Base-by-base conservation (phyloP, 2,329 filamentous ascomycete genomes). In the Paraphaeosphaeria sporulosa region DNA sequence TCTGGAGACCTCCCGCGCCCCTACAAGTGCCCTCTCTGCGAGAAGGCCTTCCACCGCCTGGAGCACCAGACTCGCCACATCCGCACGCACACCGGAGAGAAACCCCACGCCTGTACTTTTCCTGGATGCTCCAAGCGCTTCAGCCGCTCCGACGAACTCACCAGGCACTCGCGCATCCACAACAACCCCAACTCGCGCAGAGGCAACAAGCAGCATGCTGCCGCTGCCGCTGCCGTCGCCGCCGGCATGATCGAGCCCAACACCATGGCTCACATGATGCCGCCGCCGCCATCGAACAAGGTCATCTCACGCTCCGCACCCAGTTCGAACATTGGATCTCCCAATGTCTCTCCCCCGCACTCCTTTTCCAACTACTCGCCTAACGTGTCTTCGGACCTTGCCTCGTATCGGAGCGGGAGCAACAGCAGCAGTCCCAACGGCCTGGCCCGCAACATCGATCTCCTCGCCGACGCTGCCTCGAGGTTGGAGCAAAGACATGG, bases 21-120 rank as follows among this genome's bases (percentile, higher is more conserved):
- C 0, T 99, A 99, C 88, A 98, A 98, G 84, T 99, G 94, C 80
- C 94, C 94, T 62, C 87, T 99, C 64, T 99, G 95, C 84, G 94
- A 97, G 74, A 96, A 97, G 86, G 94, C 95, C 62, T 99, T 99
- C 82, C 95, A 98, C 84, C 93, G 95, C 64, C 86, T 99, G 44
- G 94, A 98, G 83, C 94, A 98, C 79, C 94, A 97, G 85, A 90
- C 87, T 61, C 81, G 89, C 71, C 94, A 99, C 80, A 98, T 98
- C 76, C 89, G 94, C 72, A 98, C 95, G 7, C 94, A 99, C 80
- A 99, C 94, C 0, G 95, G 94, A 72, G 94, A 99, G 84, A 99
- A 98, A 85, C 94, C 94, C 50, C 95, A 98, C 75, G 94, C 92
- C 64, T 99, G 94, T 87, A 90, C 92, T 78, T 97, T 94, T 74